phyloP scores from a whole-genome alignment of 257 asterid species.

The Nicotiana attenuata region DNA sequence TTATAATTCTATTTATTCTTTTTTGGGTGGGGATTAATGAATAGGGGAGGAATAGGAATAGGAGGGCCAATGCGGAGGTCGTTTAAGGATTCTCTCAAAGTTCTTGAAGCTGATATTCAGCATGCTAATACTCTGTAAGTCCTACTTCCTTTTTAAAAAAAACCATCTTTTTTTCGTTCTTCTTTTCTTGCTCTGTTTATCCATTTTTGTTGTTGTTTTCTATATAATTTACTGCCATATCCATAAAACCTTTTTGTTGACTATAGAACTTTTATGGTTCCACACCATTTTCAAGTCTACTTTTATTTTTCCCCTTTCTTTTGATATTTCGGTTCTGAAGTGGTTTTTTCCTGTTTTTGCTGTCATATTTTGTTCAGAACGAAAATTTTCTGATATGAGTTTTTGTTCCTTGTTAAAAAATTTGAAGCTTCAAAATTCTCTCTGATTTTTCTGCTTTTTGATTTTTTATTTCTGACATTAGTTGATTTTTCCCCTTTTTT shows the following conservation, averaged over 20 bases:
- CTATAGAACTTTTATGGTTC: background rate
- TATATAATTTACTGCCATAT: background rate
- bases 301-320: background rate
- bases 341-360: background rate
- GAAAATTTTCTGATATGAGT: background rate
- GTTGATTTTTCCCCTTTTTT: background rate
- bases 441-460: background rate
- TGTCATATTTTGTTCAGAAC: background rate
- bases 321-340: background rate
- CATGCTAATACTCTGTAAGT: constrained; percentile 79
- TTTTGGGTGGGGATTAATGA: constrained; percentile 11
- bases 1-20: background rate
- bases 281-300: background rate
- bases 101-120: constrained; percentile 85
- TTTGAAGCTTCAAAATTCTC: background rate
- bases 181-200: background rate
- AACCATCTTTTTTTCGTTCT: background rate
- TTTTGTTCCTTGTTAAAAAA: background rate
- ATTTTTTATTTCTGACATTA: background rate
- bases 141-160: background rate
- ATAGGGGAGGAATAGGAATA: constrained; percentile 16
- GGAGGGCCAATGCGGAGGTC: constrained; percentile 59
- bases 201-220: background rate
- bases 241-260: background rate
- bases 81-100: constrained; percentile 76